A percentile compares a stretch with the other conserved stretches of the same genome.
These are phyloP conservation scores for Hsuehochloa calcarea DNA, from an alignment of 176 grass and related monocot genomes.

Conservation along the genomic window DNA sequence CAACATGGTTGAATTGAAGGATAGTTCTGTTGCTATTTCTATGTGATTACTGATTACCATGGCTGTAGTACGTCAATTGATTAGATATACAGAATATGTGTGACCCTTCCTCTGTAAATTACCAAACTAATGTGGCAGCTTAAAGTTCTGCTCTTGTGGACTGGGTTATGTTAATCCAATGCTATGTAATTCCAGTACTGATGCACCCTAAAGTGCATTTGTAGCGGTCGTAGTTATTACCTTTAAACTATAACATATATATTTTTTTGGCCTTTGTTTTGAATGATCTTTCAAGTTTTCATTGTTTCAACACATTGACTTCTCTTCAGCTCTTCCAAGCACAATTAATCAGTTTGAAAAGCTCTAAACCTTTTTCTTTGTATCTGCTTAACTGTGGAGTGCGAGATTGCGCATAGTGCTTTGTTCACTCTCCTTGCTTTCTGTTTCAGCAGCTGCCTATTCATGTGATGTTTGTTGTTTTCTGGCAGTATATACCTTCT, in stretches of 20 bases:
- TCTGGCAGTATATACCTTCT: slow-evolving; percentile 69
- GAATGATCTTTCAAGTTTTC: not conserved
- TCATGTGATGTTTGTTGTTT: slow-evolving; percentile 27
- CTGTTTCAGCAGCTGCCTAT: not conserved
- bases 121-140: not conserved
- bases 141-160: not conserved
- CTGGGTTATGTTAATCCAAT: slow-evolving; percentile 11
- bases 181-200: not conserved
- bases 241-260: not conserved
- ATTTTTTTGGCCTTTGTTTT: not conserved
- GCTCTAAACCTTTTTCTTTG: not conserved
- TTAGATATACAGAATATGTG: not conserved
- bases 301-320: not conserved
- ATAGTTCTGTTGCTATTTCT: not conserved
- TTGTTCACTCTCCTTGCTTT: not conserved
- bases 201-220: not conserved
- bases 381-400: not conserved
- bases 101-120: not conserved
- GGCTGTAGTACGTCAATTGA: not conserved
- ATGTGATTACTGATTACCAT: slow-evolving; percentile 16
- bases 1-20: not conserved
- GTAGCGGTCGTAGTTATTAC: not conserved
- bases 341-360: not conserved
- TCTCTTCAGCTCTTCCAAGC: not conserved
- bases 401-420: not conserved